Evolutionary conservation across 2,329 filamentous ascomycete genomes (phyloP).

Genomic region (Didymella lethalis): DNA sequence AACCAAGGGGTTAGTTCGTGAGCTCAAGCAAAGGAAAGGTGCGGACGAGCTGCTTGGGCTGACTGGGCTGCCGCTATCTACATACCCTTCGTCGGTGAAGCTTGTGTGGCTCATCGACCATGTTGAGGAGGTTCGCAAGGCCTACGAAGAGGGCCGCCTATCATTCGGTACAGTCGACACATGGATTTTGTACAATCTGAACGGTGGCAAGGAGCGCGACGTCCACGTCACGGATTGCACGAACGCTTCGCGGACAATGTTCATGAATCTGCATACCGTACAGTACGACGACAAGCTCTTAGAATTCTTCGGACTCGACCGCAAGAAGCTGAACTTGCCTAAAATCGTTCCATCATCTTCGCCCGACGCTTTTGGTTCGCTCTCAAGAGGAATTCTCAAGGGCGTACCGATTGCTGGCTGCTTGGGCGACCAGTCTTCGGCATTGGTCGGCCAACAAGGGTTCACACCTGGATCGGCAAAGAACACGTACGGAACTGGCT

Average conservation of each 20-base stretch:
- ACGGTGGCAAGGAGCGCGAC: slow-evolving; percentile 72
- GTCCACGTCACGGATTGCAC: slow-evolving; percentile 85
- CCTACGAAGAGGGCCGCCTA: slow-evolving; percentile 78
- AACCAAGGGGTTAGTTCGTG: slow-evolving; percentile 76
- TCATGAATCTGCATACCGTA: slow-evolving; percentile 74
- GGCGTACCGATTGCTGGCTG: slow-evolving; percentile 82
- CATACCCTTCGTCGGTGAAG: slow-evolving; percentile 88
- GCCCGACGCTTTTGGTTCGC: slow-evolving; percentile 72
- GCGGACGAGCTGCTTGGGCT: slow-evolving; percentile 73
- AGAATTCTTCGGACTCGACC: slow-evolving; percentile 79
- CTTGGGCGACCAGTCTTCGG: slow-evolving; percentile 85
- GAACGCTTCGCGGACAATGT: slow-evolving; percentile 92
- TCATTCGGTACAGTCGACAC: slow-evolving; percentile 88
- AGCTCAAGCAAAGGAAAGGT: slow-evolving; percentile 72
- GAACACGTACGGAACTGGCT: slow-evolving; percentile 91
- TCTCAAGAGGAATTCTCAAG: slow-evolving; percentile 71
- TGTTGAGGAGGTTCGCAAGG: slow-evolving; percentile 71
- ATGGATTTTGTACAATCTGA: slow-evolving; percentile 86
- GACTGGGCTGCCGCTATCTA: slow-evolving; percentile 84
- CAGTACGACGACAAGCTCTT: slow-evolving; percentile 81
- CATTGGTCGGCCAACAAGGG: slow-evolving; percentile 84
- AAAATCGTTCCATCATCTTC: slow-evolving; percentile 84
- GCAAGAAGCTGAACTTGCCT: slow-evolving; percentile 76
- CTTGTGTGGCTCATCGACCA: slow-evolving; percentile 83
- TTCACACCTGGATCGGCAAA: slow-evolving; percentile 85